A percentile compares a stretch with the other conserved stretches of the same genome.
phyloP scores from a whole-genome alignment of 305 asterid species.

The Fraxinus angustifolia region DNA sequence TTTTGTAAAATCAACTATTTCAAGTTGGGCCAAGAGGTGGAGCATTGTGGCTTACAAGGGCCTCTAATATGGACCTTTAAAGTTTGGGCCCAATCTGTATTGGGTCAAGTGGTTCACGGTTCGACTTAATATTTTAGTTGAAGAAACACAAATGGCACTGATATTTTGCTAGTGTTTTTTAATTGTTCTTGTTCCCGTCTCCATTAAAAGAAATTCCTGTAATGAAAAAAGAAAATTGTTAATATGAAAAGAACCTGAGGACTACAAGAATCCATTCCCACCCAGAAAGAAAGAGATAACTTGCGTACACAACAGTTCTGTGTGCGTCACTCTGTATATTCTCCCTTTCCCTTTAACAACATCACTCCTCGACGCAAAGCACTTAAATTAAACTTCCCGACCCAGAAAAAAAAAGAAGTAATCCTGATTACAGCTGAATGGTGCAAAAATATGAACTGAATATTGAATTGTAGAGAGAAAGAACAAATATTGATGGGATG shows the following conservation, averaged over 20 bases:
- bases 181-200: background rate
- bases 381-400: constrained; percentile 14
- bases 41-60: background rate
- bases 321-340: background rate
- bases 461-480: constrained; percentile 22
- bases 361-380: constrained; percentile 1
- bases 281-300: constrained; percentile 43
- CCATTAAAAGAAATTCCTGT: background rate
- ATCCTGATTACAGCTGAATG: constrained; percentile 19
- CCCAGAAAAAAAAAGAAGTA: background rate
- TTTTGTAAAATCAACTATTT: background rate
- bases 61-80: background rate
- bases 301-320: constrained; percentile 29
- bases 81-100: background rate
- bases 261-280: constrained; percentile 24
- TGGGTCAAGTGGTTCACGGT: background rate
- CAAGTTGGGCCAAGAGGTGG: too few relatives aligned
- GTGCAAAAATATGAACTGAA: constrained; percentile 11
- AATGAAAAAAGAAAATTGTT: background rate
- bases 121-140: background rate
- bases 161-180: background rate
- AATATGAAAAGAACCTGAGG: background rate
- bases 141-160: background rate
- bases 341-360: background rate
- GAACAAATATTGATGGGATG: constrained; percentile 47